Base-by-base conservation (phyloP, 805 yeast genomes). In the Lipomyces mesembrius region DNA sequence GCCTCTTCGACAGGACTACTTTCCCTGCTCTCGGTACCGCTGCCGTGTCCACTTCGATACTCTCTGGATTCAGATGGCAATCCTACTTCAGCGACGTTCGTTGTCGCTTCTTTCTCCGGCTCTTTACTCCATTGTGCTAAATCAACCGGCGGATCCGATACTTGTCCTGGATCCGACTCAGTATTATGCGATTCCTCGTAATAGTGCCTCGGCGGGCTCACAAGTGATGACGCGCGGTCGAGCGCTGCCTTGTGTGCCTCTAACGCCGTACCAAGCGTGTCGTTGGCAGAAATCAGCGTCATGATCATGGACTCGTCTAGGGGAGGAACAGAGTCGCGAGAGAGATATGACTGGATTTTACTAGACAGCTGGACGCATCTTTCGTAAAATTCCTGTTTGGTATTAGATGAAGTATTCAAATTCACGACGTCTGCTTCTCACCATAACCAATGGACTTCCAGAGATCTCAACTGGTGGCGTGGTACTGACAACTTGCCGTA, bases 191-290 rank as follows among this genome's bases (percentile, higher is more conserved):
- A 20, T 37, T 55, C 46, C 22, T 22, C 56, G 59, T 65, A 68
- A 60, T 62, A 64, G 29, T 68, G 69, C 27, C 69, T 29, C 22
- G 71, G 71, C 55, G 71, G 69, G 25, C 65, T 60, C 2, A 65
- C 69, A 7, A 68, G 55, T 29, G 32, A 6, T 1, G 71, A 53
- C 3, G 71, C 71, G 5, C 65, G 60, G 25, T 65, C 63, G 11
- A 68, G 66, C 7, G 71, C 68, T 2, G 32, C 37, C 34, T 39
- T 46, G 39, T 68, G 71, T 11, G 62, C 62, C 4, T 62, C 67
- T 34, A 68, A 29, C 6, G 70, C 67, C 3, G 53, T 25, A 2
- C 62, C 27, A 9, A 68, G 12, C 3, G 27, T 32, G 6, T 68
- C 71, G 35, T 43, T 62, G 12, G 68, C 67, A 9, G 59, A 55